Conservation (phyloP, 108 stramenopile genomes). For the Fistulifera solaris region DNA sequence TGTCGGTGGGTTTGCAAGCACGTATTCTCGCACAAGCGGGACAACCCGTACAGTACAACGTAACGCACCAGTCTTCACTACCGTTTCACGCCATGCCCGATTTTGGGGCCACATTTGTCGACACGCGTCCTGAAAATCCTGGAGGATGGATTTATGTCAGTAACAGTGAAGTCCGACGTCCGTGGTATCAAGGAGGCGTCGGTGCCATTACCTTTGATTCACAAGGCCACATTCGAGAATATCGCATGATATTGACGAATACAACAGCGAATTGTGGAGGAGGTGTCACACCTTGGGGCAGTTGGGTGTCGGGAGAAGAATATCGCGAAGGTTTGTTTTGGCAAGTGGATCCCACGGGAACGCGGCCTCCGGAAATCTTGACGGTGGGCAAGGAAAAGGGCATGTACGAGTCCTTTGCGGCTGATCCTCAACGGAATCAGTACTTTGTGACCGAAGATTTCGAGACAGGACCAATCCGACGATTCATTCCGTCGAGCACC, state of each 20-base stretch:
- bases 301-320: constrained; percentile 44
- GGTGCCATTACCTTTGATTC: constrained; percentile 27
- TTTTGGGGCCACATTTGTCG: constrained; percentile 29
- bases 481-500: constrained; percentile 23
- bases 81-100: constrained; percentile 42
- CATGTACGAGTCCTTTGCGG: constrained; percentile 33
- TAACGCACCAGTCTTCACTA: constrained; percentile 12
- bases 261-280: constrained; percentile 47
- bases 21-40: constrained; percentile 18
- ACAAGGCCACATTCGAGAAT: constrained; percentile 27
- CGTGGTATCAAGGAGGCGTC: constrained; percentile 27
- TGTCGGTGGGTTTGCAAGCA: constrained; percentile 23
- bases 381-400: constrained; percentile 28
- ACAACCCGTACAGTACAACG: constrained; percentile 10
- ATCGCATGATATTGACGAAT: constrained; percentile 14
- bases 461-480: constrained; percentile 25
- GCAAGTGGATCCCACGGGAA: constrained; percentile 27
- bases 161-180: constrained; percentile 32
- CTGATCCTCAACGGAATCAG: constrained; percentile 14
- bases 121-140: constrained; percentile 10
- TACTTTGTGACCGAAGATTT: constrained; percentile 53
- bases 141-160: constrained; percentile 53
- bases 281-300: constrained; percentile 40
- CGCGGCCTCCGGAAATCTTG: constrained; percentile 18
- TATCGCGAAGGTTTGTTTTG: constrained; percentile 9